Evolutionary conservation across 257 asterid genomes (phyloP).

Genomic region (Schizonepeta tenuifolia): DNA sequence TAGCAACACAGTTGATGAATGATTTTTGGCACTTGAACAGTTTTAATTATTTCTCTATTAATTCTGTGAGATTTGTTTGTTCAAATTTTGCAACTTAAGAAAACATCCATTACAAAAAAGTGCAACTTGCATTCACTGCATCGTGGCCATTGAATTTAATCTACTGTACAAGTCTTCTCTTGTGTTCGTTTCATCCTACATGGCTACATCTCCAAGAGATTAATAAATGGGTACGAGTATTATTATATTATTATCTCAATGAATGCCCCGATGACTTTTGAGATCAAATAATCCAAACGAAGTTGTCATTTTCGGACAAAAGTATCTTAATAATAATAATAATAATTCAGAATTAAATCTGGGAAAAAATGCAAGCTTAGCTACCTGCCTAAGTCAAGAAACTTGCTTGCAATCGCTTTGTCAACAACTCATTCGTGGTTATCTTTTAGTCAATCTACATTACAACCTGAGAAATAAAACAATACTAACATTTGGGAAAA

Average conservation of each 20-base stretch:
- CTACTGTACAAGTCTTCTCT: constrained; percentile 10
- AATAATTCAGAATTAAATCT: not conserved
- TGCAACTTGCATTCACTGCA: not conserved
- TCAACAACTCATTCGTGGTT: not conserved
- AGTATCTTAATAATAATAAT: not conserved
- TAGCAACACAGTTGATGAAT: constrained; percentile 14
- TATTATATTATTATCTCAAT: not conserved
- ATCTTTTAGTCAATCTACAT: no score
- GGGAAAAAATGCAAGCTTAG: not conserved
- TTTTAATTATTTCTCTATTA: not conserved
- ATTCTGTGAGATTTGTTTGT: not conserved
- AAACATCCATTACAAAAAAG: not conserved
- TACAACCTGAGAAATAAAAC: no score
- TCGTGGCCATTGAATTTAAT: constrained; percentile 7
- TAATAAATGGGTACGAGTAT: not conserved
- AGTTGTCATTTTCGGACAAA: constrained; percentile 4
- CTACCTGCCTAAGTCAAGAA: not conserved
- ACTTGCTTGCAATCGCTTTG: not conserved
- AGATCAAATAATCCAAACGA: constrained; percentile 8
- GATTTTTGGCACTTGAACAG: constrained; percentile 13
- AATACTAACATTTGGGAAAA: no score
- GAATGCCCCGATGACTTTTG: not conserved
- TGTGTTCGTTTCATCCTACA: no score
- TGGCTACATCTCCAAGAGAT: not conserved
- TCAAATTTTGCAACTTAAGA: not conserved